These are phyloP conservation scores for Fraxinus xanthoxyloides DNA, from an alignment of 305 asterid genomes.

Conservation along the genomic window DNA sequence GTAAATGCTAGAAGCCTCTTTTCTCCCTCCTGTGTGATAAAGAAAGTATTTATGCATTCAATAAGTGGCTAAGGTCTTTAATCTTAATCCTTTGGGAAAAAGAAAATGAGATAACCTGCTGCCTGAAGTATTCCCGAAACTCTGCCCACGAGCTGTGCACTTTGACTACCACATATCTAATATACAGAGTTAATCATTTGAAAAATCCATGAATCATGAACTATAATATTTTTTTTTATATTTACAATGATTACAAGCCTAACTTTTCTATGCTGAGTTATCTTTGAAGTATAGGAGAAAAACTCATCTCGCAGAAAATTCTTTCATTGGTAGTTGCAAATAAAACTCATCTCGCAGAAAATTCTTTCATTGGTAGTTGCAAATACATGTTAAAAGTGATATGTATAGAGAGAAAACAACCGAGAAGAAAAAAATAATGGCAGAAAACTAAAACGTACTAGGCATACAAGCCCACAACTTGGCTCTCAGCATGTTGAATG, in stretches of 20 bases:
- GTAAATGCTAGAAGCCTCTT: constrained; percentile 90
- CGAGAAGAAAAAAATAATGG: background rate
- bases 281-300: constrained; percentile 11
- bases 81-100: background rate
- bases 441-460: background rate
- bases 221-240: background rate
- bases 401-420: background rate
- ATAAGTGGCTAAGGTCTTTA: background rate
- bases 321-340: background rate
- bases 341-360: background rate
- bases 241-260: background rate
- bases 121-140: constrained; percentile 67
- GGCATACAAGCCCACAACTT: background rate
- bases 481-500: background rate
- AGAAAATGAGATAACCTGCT: constrained; percentile 52
- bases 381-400: background rate
- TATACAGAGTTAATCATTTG: constrained; percentile 34
- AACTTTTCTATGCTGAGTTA: background rate
- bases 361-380: background rate
- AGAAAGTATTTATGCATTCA: constrained; percentile 14
- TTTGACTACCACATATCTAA: constrained; percentile 84
- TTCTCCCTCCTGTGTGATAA: constrained; percentile 58
- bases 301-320: background rate
- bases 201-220: background rate
- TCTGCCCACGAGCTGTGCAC: constrained; percentile 84